phyloP scores from a whole-genome alignment of 1,284 basidiomycete genomes.

The Amylostereum areolatum region DNA sequence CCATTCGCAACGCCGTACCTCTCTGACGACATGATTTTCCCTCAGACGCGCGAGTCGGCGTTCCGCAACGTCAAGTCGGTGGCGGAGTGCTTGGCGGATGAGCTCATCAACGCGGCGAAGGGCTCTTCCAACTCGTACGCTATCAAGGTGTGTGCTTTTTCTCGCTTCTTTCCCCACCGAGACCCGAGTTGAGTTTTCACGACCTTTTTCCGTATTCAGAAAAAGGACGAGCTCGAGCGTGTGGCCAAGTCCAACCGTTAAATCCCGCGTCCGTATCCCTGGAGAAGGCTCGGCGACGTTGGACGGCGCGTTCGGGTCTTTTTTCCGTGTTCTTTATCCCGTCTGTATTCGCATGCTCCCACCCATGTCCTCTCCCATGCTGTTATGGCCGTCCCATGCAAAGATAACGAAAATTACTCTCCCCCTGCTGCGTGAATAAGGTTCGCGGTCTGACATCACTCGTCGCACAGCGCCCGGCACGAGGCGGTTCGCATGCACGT shows the following conservation, averaged over 20 bases:
- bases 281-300: neutral
- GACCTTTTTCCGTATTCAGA: slow-evolving; percentile 37
- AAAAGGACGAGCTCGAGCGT: slow-evolving; percentile 97
- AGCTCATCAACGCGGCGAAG: slow-evolving; percentile 99
- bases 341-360: neutral
- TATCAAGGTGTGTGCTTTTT: slow-evolving; percentile 71
- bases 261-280: slow-evolving; percentile 22
- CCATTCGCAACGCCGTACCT: too few species aligned
- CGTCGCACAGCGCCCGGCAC: too few species aligned
- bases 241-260: slow-evolving; percentile 99
- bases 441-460: too few species aligned
- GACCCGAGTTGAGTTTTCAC: neutral
- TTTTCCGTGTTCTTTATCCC: slow-evolving; percentile 9
- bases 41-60: slow-evolving; percentile 94
- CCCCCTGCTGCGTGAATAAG: too few species aligned
- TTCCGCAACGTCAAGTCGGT: slow-evolving; percentile 99
- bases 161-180: neutral
- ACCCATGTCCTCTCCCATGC: too few species aligned
- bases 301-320: slow-evolving; percentile 2
- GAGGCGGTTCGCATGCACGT: too few species aligned
- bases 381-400: too few species aligned
- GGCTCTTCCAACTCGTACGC: slow-evolving; percentile 99
- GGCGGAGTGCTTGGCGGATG: slow-evolving; percentile 97
- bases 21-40: too few species aligned
- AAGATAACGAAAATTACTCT: too few species aligned